Evolutionary conservation across 768 basidiomycete genomes (phyloP), one percentile per base, ranked within the genome.

Genomic region (Russula ochroleuca): DNA sequence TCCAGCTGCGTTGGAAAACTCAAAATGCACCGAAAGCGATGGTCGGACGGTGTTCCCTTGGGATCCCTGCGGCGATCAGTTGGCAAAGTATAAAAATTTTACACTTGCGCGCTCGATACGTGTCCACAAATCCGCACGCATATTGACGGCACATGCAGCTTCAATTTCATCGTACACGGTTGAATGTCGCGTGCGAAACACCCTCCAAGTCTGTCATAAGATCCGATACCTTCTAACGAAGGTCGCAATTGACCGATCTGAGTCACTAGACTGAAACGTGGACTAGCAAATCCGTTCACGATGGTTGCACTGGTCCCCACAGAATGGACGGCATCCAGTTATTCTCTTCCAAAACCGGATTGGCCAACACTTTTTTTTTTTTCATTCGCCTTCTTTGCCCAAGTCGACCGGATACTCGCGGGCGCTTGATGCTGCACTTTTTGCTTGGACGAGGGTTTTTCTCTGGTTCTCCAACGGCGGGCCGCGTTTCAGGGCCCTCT

Each of bases 401-500:
- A 35, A 41, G 40, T 52, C 50, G 21, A 38, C 31, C 49, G 38
- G 38, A 31, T 23, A 43, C 59, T 51, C 19, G 37, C n/a, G n/a
- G 21, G 17, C 57, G 31, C 57, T 28, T 35, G 49, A 28, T 19
- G n/a, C 35, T 51, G 58, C 41, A 40, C 49, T 31, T 25, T 25
- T 51, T 41, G n/a, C 19, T 31, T 50, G 41, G 37, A n/a, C 17
- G 35, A 56, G 61, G 5, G 43, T 28, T 45, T 55, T 41, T 11
- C 41, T 43, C 61, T 37, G 33, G 40, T 40, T 11, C 45, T 28
- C 9, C 48, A 45, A 23, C 38, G 31, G 25, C 62, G 62, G 62
- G 40, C 62, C 62, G 62, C 45, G 62, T 63, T 63, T 63, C 62
- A 57, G 54, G 31, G 55, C 9, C 55, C 21, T 48, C 25, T 51